Evolutionary conservation across 805 yeast species (phyloP).

Genomic region (Lachancea thermotolerans): DNA sequence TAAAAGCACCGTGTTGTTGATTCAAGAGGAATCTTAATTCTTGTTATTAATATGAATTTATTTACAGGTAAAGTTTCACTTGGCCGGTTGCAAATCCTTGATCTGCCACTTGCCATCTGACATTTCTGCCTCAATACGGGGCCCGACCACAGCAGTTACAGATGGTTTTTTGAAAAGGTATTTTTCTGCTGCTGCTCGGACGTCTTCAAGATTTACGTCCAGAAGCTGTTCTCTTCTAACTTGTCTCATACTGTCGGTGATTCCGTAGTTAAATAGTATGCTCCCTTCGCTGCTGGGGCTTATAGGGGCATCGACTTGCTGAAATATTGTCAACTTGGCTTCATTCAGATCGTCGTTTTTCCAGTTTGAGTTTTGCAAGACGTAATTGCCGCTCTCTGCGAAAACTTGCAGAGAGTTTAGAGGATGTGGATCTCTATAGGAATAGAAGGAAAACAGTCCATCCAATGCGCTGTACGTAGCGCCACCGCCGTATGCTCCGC

Average conservation of each 20-base stretch:
- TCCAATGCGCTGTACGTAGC: constrained; percentile 73
- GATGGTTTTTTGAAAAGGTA: constrained; percentile 40
- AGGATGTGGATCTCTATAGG: constrained; percentile 93
- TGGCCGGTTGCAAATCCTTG: constrained; percentile 1
- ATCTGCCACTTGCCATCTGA: constrained; percentile 1
- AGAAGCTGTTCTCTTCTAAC: constrained; percentile 67
- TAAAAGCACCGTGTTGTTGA: no score
- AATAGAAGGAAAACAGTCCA: constrained; percentile 74
- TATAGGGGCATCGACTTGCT: constrained; percentile 82
- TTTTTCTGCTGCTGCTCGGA: constrained; percentile 58
- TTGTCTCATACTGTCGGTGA: constrained; percentile 76
- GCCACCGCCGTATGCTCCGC: constrained; percentile 99
- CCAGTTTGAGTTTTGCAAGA: constrained; percentile 43
- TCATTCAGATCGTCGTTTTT: constrained; percentile 63
- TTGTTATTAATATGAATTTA: neutral
- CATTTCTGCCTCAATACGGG: constrained; percentile 5
- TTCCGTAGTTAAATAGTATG: constrained; percentile 54
- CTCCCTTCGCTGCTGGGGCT: constrained; percentile 76
- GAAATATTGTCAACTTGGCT: constrained; percentile 88
- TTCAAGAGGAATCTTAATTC: no score
- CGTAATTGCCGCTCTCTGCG: constrained; percentile 43
- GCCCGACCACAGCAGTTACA: constrained; percentile 43
- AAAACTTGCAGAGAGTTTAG: constrained; percentile 59
- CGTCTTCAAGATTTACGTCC: constrained; percentile 56
- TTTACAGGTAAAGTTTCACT: neutral